Conservation (phyloP, 2,329 filamentous ascomycete genomes). For the Fusarium chaquense region DNA sequence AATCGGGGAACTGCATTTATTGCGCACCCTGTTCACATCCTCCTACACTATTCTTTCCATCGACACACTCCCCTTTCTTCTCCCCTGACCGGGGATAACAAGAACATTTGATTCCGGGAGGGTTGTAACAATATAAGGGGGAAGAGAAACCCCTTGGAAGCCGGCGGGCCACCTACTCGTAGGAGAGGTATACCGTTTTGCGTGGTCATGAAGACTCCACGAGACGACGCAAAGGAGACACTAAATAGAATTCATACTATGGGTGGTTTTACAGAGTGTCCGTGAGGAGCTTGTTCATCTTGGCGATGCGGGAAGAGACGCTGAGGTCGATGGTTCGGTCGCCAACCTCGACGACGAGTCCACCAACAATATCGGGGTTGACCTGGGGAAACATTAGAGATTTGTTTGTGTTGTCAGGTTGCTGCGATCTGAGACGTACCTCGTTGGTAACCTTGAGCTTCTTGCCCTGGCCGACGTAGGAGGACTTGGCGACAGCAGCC, state of each 20-base stretch:
- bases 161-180: slow-evolving; percentile 22
- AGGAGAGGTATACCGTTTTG: slow-evolving; percentile 4
- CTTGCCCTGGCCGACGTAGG: slow-evolving; percentile 90
- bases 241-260: slow-evolving; percentile 46
- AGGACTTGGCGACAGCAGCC: slow-evolving; percentile 86
- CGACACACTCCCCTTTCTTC: slow-evolving; percentile 39
- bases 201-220: slow-evolving; percentile 24
- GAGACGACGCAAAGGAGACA: slow-evolving; percentile 43
- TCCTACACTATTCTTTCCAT: slow-evolving; percentile 52
- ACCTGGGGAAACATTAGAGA: slow-evolving; percentile 65
- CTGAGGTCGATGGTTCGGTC: slow-evolving; percentile 98
- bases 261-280: slow-evolving; percentile 85
- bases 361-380: slow-evolving; percentile 93
- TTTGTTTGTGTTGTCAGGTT: background rate
- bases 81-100: slow-evolving; percentile 33
- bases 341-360: slow-evolving; percentile 94
- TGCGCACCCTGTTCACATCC: slow-evolving; percentile 47
- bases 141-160: slow-evolving; percentile 33
- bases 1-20: slow-evolving; percentile 47
- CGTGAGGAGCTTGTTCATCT: slow-evolving; percentile 99
- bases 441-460: slow-evolving; percentile 97
- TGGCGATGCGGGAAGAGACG: slow-evolving; percentile 93
- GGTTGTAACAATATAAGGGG: slow-evolving; percentile 32
- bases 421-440: slow-evolving; percentile 60
- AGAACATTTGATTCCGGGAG: slow-evolving; percentile 26